Base-by-base conservation (phyloP, 2,329 filamentous ascomycete species). In the Nannizziopsis barbatae region DNA sequence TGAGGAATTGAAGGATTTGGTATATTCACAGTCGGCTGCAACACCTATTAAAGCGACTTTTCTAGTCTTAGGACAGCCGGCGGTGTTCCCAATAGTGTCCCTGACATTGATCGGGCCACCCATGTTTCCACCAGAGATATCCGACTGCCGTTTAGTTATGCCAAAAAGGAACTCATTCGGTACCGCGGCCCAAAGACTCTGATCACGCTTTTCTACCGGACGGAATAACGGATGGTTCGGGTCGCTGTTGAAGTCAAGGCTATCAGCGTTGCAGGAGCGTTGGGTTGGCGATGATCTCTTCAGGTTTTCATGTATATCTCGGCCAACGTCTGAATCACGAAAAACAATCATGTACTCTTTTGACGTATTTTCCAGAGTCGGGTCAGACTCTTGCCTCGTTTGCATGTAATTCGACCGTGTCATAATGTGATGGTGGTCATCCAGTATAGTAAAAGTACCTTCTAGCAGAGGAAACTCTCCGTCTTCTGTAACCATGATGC, bases 21-120 rank as follows among this genome's bases (percentile, higher is more conserved):
- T 87, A 62, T 96, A 96, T 7, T 80, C 85, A 71, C 92, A 98
- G 65, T 98, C 92, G 0, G 88, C 92, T 7, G 88, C 92, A 33
- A 96, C 80, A 22, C 92, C 92, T 18, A 98, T 79, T 36, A 96
- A 74, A 0, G 92, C 92, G 14, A 98, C 87, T 65, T 85, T 93
- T 56, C 88, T 80, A n/a, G 87, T 90, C 1, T 75, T 81, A 5
- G 90, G 90, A 62, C 92, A 98, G 45, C 92, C 92, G n/a, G 69
- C 63, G 0, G 84, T 84, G 51, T 78, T 83, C 42, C 92, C 92
- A 61, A 98, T 94, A 20, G 79, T 86, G 31, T 71, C 75, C 31
- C 76, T 73, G 56, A 96, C 70, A 61, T 95, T 92, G 52, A 89
- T 80, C 55, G 48, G 47, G 4, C 41, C 49, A 45, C 83, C 84